These are phyloP conservation scores for Hypoxylon sp. DNA, from an alignment of 2,329 filamentous ascomycete genomes.

Conservation along the genomic window DNA sequence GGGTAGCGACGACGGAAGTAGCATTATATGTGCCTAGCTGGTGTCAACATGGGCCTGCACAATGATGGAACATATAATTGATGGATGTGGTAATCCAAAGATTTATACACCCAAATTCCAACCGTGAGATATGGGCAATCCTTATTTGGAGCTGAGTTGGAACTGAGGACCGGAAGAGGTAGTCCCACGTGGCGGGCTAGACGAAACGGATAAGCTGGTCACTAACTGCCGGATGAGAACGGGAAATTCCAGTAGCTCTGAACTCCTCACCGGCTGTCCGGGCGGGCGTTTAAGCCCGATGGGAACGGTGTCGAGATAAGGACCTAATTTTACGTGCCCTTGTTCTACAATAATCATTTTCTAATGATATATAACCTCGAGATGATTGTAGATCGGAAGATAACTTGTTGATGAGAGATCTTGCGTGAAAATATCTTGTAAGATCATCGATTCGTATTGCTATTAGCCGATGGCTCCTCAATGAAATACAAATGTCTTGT, in stretches of 20 bases:
- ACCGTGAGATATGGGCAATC: conserved; percentile 9
- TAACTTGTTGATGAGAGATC: conserved; percentile 17
- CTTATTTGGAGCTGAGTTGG: conserved; percentile 12
- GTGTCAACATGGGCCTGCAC: conserved; percentile 1
- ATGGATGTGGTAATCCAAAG: background rate
- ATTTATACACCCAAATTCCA: conserved; percentile 19
- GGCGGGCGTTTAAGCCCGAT: conserved; percentile 17
- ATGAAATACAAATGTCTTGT: conserved; percentile 6
- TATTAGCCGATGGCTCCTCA: conserved; percentile 9
- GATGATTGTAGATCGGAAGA: conserved; percentile 11
- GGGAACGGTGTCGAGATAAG: conserved; percentile 28
- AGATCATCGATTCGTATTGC: conserved; percentile 8
- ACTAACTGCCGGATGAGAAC: conserved; percentile 30
- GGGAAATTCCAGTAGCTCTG: background rate
- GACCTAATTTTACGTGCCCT: conserved; percentile 13
- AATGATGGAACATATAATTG: background rate
- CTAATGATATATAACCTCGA: background rate
- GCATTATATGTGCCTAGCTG: background rate
- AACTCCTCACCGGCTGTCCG: conserved; percentile 28
- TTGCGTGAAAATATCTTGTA: conserved; percentile 23
- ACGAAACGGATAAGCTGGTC: conserved; percentile 26
- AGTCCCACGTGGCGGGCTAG: conserved; percentile 38
- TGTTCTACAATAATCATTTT: conserved; percentile 14
- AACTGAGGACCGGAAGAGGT: conserved; percentile 21
- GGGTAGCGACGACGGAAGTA: background rate